Evolutionary conservation across 257 asterid genomes (phyloP).

Genomic region (Ilex aquifolium): DNA sequence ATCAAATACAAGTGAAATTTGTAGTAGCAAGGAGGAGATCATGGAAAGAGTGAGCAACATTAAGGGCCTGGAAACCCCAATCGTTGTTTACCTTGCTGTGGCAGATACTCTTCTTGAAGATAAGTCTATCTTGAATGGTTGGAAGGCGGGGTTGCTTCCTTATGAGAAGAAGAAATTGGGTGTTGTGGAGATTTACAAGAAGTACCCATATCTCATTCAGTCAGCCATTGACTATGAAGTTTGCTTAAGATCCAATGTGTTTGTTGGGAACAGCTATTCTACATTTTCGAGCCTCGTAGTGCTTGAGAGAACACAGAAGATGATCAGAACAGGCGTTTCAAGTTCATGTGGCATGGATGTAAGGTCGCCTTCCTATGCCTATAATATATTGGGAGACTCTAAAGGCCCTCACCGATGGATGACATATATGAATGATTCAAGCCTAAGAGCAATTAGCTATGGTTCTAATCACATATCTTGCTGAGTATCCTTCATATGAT

Average conservation of each 20-base stretch:
- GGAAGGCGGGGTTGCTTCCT: constrained; percentile 71
- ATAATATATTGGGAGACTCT: constrained; percentile 47
- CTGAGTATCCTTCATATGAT: background rate
- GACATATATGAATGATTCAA: constrained; percentile 70
- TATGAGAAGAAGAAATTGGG: constrained; percentile 76
- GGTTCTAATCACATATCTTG: constrained; percentile 72
- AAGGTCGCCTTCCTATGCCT: constrained; percentile 70
- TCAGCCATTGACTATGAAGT: constrained; percentile 94
- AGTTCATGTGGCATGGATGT: constrained; percentile 45
- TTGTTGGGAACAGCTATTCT: constrained; percentile 85
- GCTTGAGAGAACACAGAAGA: constrained; percentile 75
- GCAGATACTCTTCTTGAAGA: constrained; percentile 90
- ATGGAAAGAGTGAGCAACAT: constrained; percentile 61
- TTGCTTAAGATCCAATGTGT: constrained; percentile 78
- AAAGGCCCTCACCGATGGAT: constrained; percentile 66
- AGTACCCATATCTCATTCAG: constrained; percentile 64
- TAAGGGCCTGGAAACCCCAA: constrained; percentile 46
- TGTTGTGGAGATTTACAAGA: constrained; percentile 51
- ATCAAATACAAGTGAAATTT: constrained; percentile 51
- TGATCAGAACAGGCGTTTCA: constrained; percentile 33
- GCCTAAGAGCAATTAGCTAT: constrained; percentile 77
- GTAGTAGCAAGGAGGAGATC: constrained; percentile 76
- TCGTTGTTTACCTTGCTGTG: constrained; percentile 63
- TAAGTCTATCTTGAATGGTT: constrained; percentile 49
- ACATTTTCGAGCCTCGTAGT: constrained; percentile 92